A percentile compares a stretch with the other conserved stretches of the same genome.
Conservation (phyloP, 345 rosid species). For the Dipteronia sinensis region DNA sequence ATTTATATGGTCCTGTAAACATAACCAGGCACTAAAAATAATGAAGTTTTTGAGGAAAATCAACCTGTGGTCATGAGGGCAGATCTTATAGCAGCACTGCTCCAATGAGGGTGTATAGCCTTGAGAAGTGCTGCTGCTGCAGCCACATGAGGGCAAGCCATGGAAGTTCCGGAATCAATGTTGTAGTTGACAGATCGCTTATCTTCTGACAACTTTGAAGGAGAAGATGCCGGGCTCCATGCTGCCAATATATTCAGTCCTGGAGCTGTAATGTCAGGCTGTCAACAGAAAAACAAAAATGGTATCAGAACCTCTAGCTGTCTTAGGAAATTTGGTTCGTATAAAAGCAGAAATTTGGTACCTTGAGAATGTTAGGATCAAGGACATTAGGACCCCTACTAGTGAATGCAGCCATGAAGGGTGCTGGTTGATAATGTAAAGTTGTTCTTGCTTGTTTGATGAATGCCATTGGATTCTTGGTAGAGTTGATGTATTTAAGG, state of each 20-base stretch:
- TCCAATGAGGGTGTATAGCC: conserved; percentile 81
- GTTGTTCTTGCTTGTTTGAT: conserved; percentile 49
- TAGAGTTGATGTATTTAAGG: conserved; percentile 58
- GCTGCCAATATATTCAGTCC: conserved; percentile 84
- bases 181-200: conserved; percentile 47
- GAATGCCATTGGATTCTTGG: conserved; percentile 51
- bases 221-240: conserved; percentile 65
- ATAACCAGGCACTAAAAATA: neutral
- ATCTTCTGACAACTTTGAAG: conserved; percentile 46
- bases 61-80: conserved; percentile 68
- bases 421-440: conserved; percentile 56
- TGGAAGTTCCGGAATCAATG: conserved; percentile 74
- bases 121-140: conserved; percentile 72
- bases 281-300: neutral
- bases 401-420: conserved; percentile 67
- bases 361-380: conserved; percentile 77
- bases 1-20: neutral
- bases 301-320: too few relatives aligned
- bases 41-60: neutral
- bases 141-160: conserved; percentile 92
- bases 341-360: conserved; percentile 16
- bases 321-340: neutral
- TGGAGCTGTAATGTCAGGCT: conserved; percentile 89
- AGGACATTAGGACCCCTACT: conserved; percentile 68
- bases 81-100: conserved; percentile 84